A percentile compares a stretch with the other conserved stretches of the same genome.
Conservation (phyloP, 2,329 filamentous ascomycete genomes). For the Colletotrichum sp. region DNA sequence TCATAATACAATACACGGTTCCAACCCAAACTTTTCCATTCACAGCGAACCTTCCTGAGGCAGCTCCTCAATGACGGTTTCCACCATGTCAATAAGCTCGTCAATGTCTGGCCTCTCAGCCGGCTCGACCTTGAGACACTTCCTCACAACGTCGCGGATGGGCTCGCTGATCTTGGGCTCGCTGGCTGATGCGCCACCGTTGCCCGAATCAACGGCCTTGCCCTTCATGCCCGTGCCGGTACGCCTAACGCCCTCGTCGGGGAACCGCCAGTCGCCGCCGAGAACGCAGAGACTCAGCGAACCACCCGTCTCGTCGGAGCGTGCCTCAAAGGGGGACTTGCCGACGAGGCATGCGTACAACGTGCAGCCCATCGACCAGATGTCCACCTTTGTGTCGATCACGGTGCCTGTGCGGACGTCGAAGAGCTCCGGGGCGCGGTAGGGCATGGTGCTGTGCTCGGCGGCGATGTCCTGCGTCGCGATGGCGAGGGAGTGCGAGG, state of each 20-base stretch:
- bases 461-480: conserved; percentile 94
- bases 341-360: conserved; percentile 95
- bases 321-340: conserved; percentile 95
- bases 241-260: conserved; percentile 73
- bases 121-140: conserved; percentile 86
- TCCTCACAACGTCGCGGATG: conserved; percentile 86
- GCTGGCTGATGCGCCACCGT: conserved; percentile 30
- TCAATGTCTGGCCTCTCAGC: conserved; percentile 86
- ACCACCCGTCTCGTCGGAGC: conserved; percentile 94
- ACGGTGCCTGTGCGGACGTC: conserved; percentile 93
- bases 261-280: conserved; percentile 95
- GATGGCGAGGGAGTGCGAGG: conserved; percentile 86
- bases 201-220: conserved; percentile 25
- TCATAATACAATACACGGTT: conserved; percentile 11
- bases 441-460: conserved; percentile 98
- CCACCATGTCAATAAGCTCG: conserved; percentile 81
- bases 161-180: conserved; percentile 74
- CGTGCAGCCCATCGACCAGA: conserved; percentile 98
- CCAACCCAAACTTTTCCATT: not conserved
- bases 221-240: conserved; percentile 41
- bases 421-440: conserved; percentile 96
- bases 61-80: conserved; percentile 70
- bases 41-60: conserved; percentile 57
- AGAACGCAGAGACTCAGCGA: conserved; percentile 91
- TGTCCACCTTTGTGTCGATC: conserved; percentile 96